Evolutionary conservation across 257 asterid species (phyloP), one percentile per base, ranked within the genome.

Genomic region (Solanum rostratum): DNA sequence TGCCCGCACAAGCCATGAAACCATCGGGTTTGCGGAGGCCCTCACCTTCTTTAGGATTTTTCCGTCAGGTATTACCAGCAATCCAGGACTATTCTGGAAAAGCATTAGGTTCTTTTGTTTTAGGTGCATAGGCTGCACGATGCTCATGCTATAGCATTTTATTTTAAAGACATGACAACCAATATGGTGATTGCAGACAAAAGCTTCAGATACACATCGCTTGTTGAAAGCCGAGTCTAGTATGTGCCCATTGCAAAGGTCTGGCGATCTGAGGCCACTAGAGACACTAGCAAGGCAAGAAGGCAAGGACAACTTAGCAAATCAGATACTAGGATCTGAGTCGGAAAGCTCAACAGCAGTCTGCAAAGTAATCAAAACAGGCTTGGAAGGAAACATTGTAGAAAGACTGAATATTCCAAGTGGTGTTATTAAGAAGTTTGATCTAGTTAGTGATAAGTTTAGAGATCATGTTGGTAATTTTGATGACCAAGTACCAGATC

Each of bases 1-100:
- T 50, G 53, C 92, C 83, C 79, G 73, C 85, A 76, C 92, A 86
- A 84, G 83, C 89, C 10, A 81, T 70, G 71, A 95, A 91, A 86
- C 97, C 98, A 82, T 93, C 99, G 7, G 94, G 98, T 65, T 86
- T 97, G 90, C 90, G 99, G 89, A 93, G 89, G 98, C 98, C 99
- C 10, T 97, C 99, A 46, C 99, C 99, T 43, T 97, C 99, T 50
- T 85, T 97, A 87, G 94, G 98, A 79, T 95, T 88, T 91, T 97
- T 97, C 84, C 76, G 93, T 86, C 97, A 93, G 99, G 99, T 97
- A 90, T 73, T 83, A 54, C 71, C 85, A 27, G 20, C 50, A 66
- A 7, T 9, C 78, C 85, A 27, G 60, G 63, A 66, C 22, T 83
- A 43, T 68, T 73, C 63, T 57, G 46, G 41, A 13, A 45, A 59